Percentiles rank a stretch among this genome's conserved stretches.
Evolutionary conservation across 257 asterid species (phyloP).

Genomic region (Lithospermum erythrorhizon): DNA sequence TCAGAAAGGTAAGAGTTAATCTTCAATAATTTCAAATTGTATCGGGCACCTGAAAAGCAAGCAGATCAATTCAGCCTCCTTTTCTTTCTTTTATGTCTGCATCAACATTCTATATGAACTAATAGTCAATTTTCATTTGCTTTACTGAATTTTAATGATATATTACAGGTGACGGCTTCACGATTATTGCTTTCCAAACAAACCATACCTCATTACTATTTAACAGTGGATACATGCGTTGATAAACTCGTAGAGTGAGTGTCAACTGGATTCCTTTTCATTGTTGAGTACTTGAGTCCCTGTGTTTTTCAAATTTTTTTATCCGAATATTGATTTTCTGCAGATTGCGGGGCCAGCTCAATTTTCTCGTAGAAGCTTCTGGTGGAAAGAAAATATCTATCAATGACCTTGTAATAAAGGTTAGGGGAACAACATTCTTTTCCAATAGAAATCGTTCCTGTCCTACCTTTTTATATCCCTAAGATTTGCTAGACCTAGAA

Average conservation of each 20-base stretch:
- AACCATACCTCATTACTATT: constrained; percentile 93
- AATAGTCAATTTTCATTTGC: background rate
- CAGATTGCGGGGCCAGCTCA: constrained; percentile 76
- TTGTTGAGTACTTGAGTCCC: constrained; percentile 6
- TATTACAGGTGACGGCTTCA: constrained; percentile 70
- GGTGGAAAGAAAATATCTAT: constrained; percentile 91
- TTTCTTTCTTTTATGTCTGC: background rate
- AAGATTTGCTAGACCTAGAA: background rate
- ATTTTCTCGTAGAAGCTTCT: constrained; percentile 82
- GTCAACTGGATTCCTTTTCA: constrained; percentile 3
- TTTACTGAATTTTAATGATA: constrained; percentile 8
- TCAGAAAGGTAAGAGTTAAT: constrained; percentile 62
- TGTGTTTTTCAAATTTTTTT: constrained; percentile 19
- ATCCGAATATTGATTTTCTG: constrained; percentile 10
- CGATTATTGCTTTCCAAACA: constrained; percentile 82
- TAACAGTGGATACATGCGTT: constrained; percentile 88
- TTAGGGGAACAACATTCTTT: constrained; percentile 2
- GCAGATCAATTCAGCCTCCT: constrained; percentile 1
- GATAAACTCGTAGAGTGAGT: constrained; percentile 97
- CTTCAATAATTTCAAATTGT: background rate
- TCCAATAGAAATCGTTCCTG: background rate
- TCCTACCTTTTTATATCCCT: background rate
- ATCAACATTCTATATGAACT: background rate
- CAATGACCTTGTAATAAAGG: constrained; percentile 96
- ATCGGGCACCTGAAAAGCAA: background rate